These are phyloP conservation scores for Boletus insuetus DNA, from an alignment of 768 basidiomycete genomes.

Conservation along the genomic window DNA sequence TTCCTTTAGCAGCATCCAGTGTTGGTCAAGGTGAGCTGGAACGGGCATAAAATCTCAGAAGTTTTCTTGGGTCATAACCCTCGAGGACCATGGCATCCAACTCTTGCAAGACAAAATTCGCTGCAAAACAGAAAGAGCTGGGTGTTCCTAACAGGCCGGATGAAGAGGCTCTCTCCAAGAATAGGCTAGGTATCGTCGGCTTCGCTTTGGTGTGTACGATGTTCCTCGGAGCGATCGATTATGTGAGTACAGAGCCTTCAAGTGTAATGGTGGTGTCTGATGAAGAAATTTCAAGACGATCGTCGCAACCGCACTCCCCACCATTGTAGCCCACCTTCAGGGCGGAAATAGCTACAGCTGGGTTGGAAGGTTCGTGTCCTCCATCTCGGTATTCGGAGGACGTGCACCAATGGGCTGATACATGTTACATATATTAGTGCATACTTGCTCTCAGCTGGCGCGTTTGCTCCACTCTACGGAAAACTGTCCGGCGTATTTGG, in stretches of 20 bases:
- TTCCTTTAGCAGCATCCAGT: no score
- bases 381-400: not conserved
- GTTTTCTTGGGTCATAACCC: no score
- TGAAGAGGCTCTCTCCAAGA: constrained; percentile 45
- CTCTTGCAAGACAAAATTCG: not conserved
- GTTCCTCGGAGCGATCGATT: constrained; percentile 49
- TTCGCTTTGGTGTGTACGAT: constrained; percentile 25
- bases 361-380: constrained; percentile 55
- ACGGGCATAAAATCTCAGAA: no score
- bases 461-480: constrained; percentile 70
- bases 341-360: constrained; percentile 65
- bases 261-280: not conserved
- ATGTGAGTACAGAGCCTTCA: constrained; percentile 33
- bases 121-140: constrained; percentile 19
- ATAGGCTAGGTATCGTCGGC: constrained; percentile 21
- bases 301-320: constrained; percentile 68
- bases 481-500: constrained; percentile 63
- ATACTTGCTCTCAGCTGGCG: constrained; percentile 67
- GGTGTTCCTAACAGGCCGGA: constrained; percentile 37
- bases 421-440: constrained; percentile 40
- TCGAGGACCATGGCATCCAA: not conserved
- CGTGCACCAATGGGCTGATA: not conserved
- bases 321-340: constrained; percentile 59
- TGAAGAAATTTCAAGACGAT: constrained; percentile 42
- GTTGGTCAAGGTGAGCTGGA: no score